Percentiles rank a stretch among this genome's conserved stretches.
phyloP scores from a whole-genome alignment of 257 asterid genomes.

The Plantago ovata region DNA sequence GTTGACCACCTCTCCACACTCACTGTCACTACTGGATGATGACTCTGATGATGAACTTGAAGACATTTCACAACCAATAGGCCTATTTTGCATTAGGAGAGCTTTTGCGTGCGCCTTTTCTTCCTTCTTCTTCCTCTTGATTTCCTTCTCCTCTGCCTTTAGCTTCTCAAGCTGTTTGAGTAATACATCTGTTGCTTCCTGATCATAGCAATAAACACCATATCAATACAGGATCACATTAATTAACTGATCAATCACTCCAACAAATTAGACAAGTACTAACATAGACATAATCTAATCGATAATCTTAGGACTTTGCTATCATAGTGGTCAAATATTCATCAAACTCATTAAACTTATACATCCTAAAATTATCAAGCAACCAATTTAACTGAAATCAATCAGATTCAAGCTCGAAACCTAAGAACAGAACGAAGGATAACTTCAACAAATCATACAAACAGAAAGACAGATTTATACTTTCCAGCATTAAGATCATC shows the following conservation, averaged over 20 bases:
- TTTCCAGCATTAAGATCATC: background rate
- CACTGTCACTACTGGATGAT: conserved; percentile 60
- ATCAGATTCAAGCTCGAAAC: background rate
- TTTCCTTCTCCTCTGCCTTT: conserved; percentile 41
- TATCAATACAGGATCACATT: too few relatives aligned
- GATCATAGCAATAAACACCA: background rate
- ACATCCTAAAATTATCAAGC: too few relatives aligned
- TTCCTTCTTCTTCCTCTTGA: conserved; percentile 40
- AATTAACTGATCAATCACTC: background rate
- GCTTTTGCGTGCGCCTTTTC: conserved; percentile 39
- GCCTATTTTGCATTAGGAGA: conserved; percentile 17
- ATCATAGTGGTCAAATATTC: too few relatives aligned
- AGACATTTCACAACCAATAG: conserved; percentile 24
- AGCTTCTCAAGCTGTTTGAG: conserved; percentile 50
- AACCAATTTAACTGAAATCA: too few relatives aligned
- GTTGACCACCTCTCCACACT: conserved; percentile 42
- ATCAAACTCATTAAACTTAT: too few relatives aligned
- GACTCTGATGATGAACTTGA: conserved; percentile 42
- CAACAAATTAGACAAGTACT: background rate
- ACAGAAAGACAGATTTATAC: background rate
- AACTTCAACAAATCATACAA: background rate
- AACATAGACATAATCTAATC: background rate
- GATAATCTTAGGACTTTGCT: background rate
- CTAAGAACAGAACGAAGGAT: too few relatives aligned
- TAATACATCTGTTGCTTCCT: conserved; percentile 62